A percentile compares a stretch with the other conserved stretches of the same genome.
phyloP scores from a whole-genome alignment of 2,329 filamentous ascomycete genomes.

The Calonectria hongkongensis region DNA sequence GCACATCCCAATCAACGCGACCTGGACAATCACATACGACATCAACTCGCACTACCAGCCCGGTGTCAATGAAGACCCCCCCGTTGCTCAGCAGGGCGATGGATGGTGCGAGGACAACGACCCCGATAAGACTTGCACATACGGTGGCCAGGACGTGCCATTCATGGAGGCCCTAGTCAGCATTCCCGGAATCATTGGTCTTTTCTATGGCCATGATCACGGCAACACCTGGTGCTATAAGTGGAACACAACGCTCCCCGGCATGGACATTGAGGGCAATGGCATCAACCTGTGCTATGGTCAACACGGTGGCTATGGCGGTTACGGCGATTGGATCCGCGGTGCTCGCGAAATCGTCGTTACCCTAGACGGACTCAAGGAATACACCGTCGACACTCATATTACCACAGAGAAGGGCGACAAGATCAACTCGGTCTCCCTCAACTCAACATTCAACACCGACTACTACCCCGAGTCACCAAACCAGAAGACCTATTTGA shows the following conservation, averaged over 20 bases:
- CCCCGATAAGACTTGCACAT: conserved; percentile 61
- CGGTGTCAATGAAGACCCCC: conserved; percentile 67
- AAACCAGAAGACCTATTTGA: conserved; percentile 59
- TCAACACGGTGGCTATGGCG: conserved; percentile 81
- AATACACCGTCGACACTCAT: conserved; percentile 73
- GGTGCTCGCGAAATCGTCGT: conserved; percentile 75
- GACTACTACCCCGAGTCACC: conserved; percentile 71
- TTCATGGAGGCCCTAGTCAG: conserved; percentile 78
- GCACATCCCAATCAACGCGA: conserved; percentile 68
- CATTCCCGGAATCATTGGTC: conserved; percentile 72
- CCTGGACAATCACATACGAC: conserved; percentile 60
- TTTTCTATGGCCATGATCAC: conserved; percentile 82
- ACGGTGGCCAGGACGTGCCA: conserved; percentile 71
- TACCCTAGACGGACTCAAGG: conserved; percentile 62
- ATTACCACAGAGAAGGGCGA: conserved; percentile 75
- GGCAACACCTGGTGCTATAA: conserved; percentile 75
- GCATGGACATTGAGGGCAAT: conserved; percentile 62
- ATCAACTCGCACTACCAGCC: conserved; percentile 63
- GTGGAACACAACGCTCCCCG: conserved; percentile 64
- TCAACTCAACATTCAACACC: conserved; percentile 76
- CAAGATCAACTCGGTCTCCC: conserved; percentile 69
- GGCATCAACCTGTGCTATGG: conserved; percentile 74
- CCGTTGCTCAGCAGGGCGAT: conserved; percentile 64
- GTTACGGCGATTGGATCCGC: conserved; percentile 79
- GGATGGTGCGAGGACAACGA: conserved; percentile 66